These are phyloP conservation scores for Aspergillus alliaceus DNA, from an alignment of 2,329 filamentous ascomycete species.

Conservation along the genomic window DNA sequence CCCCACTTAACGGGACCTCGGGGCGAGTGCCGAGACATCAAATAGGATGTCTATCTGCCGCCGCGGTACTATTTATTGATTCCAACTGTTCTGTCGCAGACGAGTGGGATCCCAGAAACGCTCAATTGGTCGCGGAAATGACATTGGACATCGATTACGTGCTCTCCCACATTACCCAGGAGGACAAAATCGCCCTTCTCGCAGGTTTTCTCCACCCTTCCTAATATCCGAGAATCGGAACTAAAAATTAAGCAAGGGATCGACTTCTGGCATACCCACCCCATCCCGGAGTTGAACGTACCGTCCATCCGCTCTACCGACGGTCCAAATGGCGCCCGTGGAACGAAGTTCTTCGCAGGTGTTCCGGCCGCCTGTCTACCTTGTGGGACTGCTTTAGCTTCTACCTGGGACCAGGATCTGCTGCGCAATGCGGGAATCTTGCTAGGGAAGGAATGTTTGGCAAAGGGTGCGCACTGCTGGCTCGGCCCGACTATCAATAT, in stretches of 20 bases:
- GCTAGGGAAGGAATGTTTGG: slow-evolving; percentile 64
- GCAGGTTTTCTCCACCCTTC: slow-evolving; percentile 12
- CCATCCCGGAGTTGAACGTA: slow-evolving; percentile 60
- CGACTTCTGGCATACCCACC: slow-evolving; percentile 70
- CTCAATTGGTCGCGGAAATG: background rate
- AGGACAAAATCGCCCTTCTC: slow-evolving; percentile 23
- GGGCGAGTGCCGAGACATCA: background rate
- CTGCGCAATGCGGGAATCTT: slow-evolving; percentile 61
- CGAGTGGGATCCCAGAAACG: too few relatives aligned
- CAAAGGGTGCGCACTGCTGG: slow-evolving; percentile 59
- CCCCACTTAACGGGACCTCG: background rate
- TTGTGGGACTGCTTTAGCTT: slow-evolving; percentile 58
- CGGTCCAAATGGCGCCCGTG: slow-evolving; percentile 69
- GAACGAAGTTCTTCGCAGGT: slow-evolving; percentile 68
- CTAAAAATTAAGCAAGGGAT: slow-evolving; percentile 46
- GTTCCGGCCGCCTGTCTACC: slow-evolving; percentile 61
- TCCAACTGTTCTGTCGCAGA: too few relatives aligned
- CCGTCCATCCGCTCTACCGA: slow-evolving; percentile 67
- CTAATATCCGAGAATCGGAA: background rate
- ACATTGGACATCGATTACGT: slow-evolving; percentile 22
- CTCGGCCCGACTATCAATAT: slow-evolving; percentile 65
- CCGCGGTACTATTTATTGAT: background rate
- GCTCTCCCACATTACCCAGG: slow-evolving; percentile 16
- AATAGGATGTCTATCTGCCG: background rate
- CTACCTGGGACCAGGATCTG: slow-evolving; percentile 58